Evolutionary conservation across 2,329 filamentous ascomycete genomes (phyloP), one percentile per base, ranked within the genome.

Genomic region (Paecilomyces variotii): DNA sequence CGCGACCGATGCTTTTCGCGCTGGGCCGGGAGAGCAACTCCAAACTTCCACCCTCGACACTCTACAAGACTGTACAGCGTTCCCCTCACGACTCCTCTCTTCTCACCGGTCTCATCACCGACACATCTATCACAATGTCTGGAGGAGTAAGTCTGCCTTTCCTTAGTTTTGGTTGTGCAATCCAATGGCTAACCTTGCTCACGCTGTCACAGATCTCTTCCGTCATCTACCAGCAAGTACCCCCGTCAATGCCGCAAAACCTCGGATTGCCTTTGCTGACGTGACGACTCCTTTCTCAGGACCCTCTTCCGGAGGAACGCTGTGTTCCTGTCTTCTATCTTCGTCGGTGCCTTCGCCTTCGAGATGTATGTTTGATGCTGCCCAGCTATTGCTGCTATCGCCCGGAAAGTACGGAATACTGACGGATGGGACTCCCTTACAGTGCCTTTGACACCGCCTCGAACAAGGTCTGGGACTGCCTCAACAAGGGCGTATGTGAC

Each of bases 401-500:
- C 19, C 5, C 14, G 14, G 24, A 50, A 34, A 25, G 39, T 24
- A 25, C 51, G 24, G 45, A 24, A 59, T 34, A 49, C 60, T 63
- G 32, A 59, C 53, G 26, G 25, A 32, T 60, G 24, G 10, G 53
- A 49, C 35, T n/a, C 53, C 3, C 5, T 54, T 61, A 71, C 71
- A 97, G 94, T 76, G 84, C 82, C 70, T 97, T 90, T 78, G 91
- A 97, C 79, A 84, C 84, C 60, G 78, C 79, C 70, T 89, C 93
- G 77, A 89, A 96, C 79, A 87, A 82, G 75, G 72, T 97, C 75
- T 99, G 94, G 94, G 91, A 99, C 77, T 83, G 78, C 74, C 78
- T 92, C 75, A 99, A 99, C 86, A 84, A 83, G 71, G 94, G 94
- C 71, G 93, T 97, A 90, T 72, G 90, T 87, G 45, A 35, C 9